Evolutionary conservation across 805 yeast genomes (phyloP).

Genomic region (Candida railenensis): DNA sequence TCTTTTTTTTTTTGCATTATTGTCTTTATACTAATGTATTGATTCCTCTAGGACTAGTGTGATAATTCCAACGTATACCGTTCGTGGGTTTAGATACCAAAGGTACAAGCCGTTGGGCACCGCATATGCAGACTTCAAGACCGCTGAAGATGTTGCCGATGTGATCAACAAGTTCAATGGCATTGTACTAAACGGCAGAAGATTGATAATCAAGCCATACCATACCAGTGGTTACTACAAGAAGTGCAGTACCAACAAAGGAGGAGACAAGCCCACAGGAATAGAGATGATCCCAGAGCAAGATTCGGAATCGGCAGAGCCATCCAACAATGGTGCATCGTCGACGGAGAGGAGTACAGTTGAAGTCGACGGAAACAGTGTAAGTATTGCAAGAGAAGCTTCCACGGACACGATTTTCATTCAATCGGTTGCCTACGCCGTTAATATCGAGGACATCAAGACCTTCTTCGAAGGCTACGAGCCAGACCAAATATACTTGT

Average conservation of each 20-base stretch:
- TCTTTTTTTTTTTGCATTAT: not conserved
- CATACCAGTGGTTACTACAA: not conserved
- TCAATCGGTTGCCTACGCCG: conserved; percentile 30
- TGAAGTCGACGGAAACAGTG: too few relatives aligned
- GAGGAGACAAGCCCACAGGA: not conserved
- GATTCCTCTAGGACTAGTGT: conserved; percentile 31
- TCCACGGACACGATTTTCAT: conserved; percentile 50
- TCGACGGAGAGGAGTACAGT: too few relatives aligned
- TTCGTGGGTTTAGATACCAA: conserved; percentile 41
- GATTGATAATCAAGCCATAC: conserved; percentile 33
- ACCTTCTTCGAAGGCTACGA: conserved; percentile 43
- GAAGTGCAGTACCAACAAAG: not conserved
- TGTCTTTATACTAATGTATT: conserved; percentile 7
- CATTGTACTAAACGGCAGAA: conserved; percentile 23
- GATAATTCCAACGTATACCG: conserved; percentile 54
- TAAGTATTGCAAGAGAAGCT: too few relatives aligned
- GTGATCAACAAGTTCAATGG: conserved; percentile 28
- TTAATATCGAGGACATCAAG: conserved; percentile 40
- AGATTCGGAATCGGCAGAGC: not conserved
- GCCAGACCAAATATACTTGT: conserved; percentile 49
- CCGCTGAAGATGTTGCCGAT: conserved; percentile 24
- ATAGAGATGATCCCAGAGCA: not conserved
- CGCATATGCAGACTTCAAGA: conserved; percentile 38
- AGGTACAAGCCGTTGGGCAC: conserved; percentile 56
- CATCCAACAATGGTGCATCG: not conserved